A percentile compares a stretch with the other conserved stretches of the same genome.
These are phyloP conservation scores for Komagataella populi DNA, from an alignment of 805 yeast genomes.

Conservation along the genomic window DNA sequence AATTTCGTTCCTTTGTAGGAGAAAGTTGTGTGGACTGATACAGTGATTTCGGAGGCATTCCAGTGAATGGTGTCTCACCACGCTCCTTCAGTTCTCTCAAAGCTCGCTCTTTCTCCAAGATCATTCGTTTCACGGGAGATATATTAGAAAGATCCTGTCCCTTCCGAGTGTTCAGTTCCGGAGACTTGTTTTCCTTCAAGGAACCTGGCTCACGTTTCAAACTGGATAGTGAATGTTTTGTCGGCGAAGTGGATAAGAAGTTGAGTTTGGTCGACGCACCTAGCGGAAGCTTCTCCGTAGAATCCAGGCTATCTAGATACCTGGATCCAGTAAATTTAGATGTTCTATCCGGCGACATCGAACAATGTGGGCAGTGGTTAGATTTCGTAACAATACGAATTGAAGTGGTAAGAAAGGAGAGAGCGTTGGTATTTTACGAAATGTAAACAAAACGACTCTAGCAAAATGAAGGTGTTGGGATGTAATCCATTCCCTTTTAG, in stretches of 20 bases:
- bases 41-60: constrained; percentile 12
- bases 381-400: background rate
- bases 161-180: constrained; percentile 1
- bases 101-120: constrained; percentile 17
- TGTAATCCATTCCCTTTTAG: no score
- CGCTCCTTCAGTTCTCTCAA: background rate
- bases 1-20: constrained; percentile 9
- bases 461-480: background rate
- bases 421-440: background rate
- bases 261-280: background rate
- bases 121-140: constrained; percentile 19
- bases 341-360: background rate
- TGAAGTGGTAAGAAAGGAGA: background rate
- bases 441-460: background rate
- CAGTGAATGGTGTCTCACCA: constrained; percentile 9
- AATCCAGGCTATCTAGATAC: background rate
- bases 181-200: constrained; percentile 13
- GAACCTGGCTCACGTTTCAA: background rate
- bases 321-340: background rate
- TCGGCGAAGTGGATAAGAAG: background rate
- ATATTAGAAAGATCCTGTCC: constrained; percentile 1
- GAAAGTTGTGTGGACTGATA: constrained; percentile 9
- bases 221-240: background rate
- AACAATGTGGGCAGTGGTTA: background rate
- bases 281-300: background rate